phyloP scores from a whole-genome alignment of 2,329 filamentous ascomycete species.

The Elsinoe ampelina region DNA sequence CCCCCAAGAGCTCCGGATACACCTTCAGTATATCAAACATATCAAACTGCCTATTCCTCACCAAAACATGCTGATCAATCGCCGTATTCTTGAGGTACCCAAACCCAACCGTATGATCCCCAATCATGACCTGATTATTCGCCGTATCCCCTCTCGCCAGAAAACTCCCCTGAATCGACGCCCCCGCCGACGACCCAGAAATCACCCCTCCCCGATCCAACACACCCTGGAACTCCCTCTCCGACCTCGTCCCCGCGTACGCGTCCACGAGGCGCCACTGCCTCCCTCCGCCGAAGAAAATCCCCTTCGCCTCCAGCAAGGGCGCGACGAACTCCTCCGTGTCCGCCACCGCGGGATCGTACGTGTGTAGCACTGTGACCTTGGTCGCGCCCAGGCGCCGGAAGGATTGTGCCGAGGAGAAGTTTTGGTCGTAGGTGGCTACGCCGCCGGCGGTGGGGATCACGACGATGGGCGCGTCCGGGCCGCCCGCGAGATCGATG shows the following conservation, averaged over 20 bases:
- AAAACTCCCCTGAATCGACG: constrained; percentile 19
- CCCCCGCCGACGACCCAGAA: constrained; percentile 18
- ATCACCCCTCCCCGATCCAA: constrained; percentile 20
- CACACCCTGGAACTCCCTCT: constrained; percentile 18
- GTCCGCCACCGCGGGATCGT: constrained; percentile 18
- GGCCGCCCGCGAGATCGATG: constrained; percentile 19
- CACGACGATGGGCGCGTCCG: constrained; percentile 17
- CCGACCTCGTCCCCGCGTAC: constrained; percentile 19
- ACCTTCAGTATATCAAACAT: constrained; percentile 18
- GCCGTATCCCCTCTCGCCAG: constrained; percentile 20
- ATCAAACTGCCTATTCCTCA: constrained; percentile 20
- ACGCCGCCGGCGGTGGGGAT: constrained; percentile 20
- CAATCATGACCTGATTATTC: constrained; percentile 19
- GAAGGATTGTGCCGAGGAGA: constrained; percentile 17
- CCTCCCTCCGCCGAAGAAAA: constrained; percentile 21
- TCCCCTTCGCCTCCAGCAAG: constrained; percentile 15
- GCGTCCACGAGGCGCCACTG: constrained; percentile 21
- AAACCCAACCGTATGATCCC: constrained; percentile 20
- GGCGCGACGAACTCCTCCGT: constrained; percentile 20
- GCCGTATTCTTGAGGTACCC: constrained; percentile 19
- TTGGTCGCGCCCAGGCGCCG: constrained; percentile 18
- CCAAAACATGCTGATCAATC: constrained; percentile 21
- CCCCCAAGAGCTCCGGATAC: constrained; percentile 18
- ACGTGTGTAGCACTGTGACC: constrained; percentile 20
- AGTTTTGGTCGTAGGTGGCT: constrained; percentile 17